These are phyloP conservation scores for Xylaria palmicola DNA, from an alignment of 495 filamentous ascomycete genomes.

Conservation along the genomic window DNA sequence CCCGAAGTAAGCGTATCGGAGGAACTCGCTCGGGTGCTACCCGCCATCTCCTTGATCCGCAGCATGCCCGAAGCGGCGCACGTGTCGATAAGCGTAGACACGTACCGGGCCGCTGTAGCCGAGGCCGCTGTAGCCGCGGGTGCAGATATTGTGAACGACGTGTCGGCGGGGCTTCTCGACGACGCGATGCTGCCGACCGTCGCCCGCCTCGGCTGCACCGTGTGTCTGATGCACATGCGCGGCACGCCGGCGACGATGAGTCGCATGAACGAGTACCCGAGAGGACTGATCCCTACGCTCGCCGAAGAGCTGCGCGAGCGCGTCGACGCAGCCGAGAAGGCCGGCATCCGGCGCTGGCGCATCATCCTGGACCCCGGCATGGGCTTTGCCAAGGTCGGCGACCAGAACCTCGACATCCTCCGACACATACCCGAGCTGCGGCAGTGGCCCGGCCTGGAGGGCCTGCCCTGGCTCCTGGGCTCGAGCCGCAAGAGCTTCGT, in stretches of 20 bases:
- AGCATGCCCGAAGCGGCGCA: constrained; percentile 58
- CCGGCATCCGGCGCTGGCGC: constrained; percentile 86
- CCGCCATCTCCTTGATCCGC: constrained; percentile 72
- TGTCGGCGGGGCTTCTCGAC: constrained; percentile 81
- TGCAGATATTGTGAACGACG: constrained; percentile 93
- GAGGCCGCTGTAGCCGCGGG: constrained; percentile 75
- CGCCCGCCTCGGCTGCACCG: constrained; percentile 73
- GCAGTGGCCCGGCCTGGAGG: constrained; percentile 59
- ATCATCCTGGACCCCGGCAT: constrained; percentile 93
- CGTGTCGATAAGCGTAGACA: constrained; percentile 82
- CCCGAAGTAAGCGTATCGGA: constrained; percentile 63
- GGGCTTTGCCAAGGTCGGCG: constrained; percentile 83
- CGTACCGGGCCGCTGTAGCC: constrained; percentile 87
- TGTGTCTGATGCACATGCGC: constrained; percentile 95
- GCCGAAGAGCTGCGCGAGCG: constrained; percentile 66
- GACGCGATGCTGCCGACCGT: constrained; percentile 78
- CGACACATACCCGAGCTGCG: constrained; percentile 63
- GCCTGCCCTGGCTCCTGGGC: constrained; percentile 86
- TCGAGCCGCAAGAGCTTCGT: constrained; percentile 90
- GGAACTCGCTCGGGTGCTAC: constrained; percentile 75
- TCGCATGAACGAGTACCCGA: constrained; percentile 64
- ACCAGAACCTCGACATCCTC: constrained; percentile 79
- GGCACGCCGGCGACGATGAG: constrained; percentile 85
- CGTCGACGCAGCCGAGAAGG: constrained; percentile 73
- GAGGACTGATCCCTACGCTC: constrained; percentile 70